A percentile compares a stretch with the other conserved stretches of the same genome.
Evolutionary conservation across 164 flowering plant genomes (phyloP).

Genomic region (Echeveria elegans): DNA sequence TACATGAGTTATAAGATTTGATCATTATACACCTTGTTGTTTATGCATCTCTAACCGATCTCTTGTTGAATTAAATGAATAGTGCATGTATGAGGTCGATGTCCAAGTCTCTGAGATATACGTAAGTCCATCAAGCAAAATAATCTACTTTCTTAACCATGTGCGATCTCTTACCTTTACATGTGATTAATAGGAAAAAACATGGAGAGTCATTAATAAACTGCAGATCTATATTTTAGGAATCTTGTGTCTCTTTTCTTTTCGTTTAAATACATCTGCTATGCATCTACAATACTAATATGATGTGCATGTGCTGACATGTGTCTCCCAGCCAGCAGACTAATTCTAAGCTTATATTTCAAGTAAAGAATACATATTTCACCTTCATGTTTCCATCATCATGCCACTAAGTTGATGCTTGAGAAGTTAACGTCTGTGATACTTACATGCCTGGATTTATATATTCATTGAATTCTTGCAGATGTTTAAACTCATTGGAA

Average conservation of each 20-base stretch:
- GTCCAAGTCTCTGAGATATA: background rate
- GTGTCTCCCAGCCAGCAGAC: slow-evolving; percentile 1
- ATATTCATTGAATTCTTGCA: background rate
- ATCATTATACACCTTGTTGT: background rate
- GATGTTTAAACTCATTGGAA: background rate
- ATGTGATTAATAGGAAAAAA: background rate
- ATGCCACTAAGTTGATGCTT: background rate
- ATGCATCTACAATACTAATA: background rate
- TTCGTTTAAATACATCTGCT: background rate
- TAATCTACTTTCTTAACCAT: background rate
- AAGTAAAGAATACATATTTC: background rate
- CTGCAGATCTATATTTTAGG: slow-evolving; percentile 1
- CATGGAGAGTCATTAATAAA: background rate
- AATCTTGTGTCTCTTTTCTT: background rate
- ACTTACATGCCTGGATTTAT: background rate
- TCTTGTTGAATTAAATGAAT: background rate
- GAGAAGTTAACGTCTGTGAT: background rate
- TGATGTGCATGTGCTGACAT: background rate
- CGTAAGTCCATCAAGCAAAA: background rate
- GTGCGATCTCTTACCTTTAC: background rate
- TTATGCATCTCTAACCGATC: background rate
- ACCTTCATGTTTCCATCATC: background rate
- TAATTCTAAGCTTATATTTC: background rate
- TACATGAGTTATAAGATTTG: background rate
- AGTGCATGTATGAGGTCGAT: background rate